Evolutionary conservation across 179 eudicot genomes (phyloP), one percentile per base, ranked within the genome.

Genomic region (Beta macrorhiza): DNA sequence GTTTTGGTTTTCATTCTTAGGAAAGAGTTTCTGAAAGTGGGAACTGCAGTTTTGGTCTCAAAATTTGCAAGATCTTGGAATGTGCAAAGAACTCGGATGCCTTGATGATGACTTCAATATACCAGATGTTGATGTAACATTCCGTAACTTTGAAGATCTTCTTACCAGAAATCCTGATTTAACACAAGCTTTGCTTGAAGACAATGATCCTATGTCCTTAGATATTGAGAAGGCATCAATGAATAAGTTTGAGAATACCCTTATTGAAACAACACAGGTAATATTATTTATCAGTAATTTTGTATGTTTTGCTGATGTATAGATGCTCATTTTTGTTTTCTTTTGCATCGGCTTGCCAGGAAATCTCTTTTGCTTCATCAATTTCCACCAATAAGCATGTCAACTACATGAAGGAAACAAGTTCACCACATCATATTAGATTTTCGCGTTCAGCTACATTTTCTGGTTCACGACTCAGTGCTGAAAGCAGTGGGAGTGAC

Each of bases 1-100:
- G 20, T n/a, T 13, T 67, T 72, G 12, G 14, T 71, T 61, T 20
- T 17, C 12, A 19, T 63, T 59, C 20, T 67, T 51, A 49, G 42
- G 42, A 37, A 44, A 65, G 52, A 32, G 49, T 37, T 59, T 81
- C 71, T 75, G 59, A 57, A 22, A 74, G 58, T 75, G 72, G 58
- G 58, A 29, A 75, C 17, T 86, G 87, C 91, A 93, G 96, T 87
- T 90, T 68, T 93, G 96, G 98, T 79, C 91, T 15, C 91, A 92
- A 86, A 92, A 87, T 83, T 77, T 91, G 85, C 93, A 93, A 90
- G 98, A 91, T 70, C 88, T 91, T 45, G 95, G 93, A 75, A 87
- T 87, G 55, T 93, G 90, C 79, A 92, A 91, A 82, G 92, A 92
- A 61, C 78, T 83, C n/a, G 84, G 79, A 75, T 82, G 84, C 82